Base-by-base conservation (phyloP, 148 eudicot genomes). In the Fagopyrum tataricum region DNA sequence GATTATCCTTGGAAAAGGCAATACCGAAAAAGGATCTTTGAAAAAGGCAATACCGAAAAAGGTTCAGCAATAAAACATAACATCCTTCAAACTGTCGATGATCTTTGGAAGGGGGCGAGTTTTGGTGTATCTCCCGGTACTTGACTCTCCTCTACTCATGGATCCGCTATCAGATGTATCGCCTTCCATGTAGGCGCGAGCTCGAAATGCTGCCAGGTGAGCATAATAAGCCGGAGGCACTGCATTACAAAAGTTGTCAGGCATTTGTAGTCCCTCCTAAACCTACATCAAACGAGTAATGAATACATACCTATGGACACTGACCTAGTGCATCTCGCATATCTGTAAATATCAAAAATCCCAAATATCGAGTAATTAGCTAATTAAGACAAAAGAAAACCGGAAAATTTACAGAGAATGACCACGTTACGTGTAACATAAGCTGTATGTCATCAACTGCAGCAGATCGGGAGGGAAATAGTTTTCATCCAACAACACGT, bases 261-360 rank as follows among this genome's bases (percentile, higher is more conserved):
- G 23, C 3, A 7, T 21, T 18, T 3, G 8, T 20, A 21, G 24
- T 8, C 31, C 21, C 6, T 56, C 62, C 8, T 23, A 58, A 2
- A n/a, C 7, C n/a, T 17, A n/a, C 18, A 15, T n/a, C 6, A n/a
- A 52, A 52, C n/a, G 40, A 15, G 42, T 14, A 66, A 1, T 24
- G 42, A 13, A 40, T 12, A 40, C 70, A 26, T 46, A 92, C 98
- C 98, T 24, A 94, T 61, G 0, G 98, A 94, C 7, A 94, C 98
- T 0, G 98, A 89, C 2, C 98, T 88, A 4, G 98, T 94, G 73
- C 98, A 94, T 59, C 98, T 82, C 7, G 91, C 98, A 75, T 88
- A 94, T 18, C 98, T 94, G 85, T 51, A 70, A 26, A 48, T 1
- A 46, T 44, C n/a, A 20, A 41, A 37, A 2, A 47, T 10, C 13